Evolutionary conservation across 176 grass and related monocot genomes (phyloP).

Genomic region (Thinopyrum elongatum): DNA sequence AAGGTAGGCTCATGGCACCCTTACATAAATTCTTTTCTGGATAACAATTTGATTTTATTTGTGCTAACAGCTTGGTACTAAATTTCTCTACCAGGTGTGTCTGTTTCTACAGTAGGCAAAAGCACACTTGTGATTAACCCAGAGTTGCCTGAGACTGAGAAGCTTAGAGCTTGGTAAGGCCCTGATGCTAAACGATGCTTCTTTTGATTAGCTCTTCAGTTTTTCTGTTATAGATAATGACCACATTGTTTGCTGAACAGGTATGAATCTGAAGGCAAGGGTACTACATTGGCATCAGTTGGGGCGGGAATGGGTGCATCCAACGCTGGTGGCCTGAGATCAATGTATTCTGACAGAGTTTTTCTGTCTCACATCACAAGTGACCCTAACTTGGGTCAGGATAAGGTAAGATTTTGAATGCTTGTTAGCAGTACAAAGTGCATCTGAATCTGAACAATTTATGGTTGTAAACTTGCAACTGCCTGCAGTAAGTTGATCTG

Average conservation of each 20-base stretch:
- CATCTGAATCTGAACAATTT: neutral
- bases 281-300: constrained; percentile 57
- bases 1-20: constrained; percentile 45
- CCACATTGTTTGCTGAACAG: constrained; percentile 30
- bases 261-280: constrained; percentile 91
- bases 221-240: neutral
- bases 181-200: neutral
- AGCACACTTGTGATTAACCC: constrained; percentile 72
- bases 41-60: neutral
- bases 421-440: neutral
- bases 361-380: constrained; percentile 75
- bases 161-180: constrained; percentile 62
- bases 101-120: constrained; percentile 74
- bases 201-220: neutral
- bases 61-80: neutral
- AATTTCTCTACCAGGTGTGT: constrained; percentile 57
- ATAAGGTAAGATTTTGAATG: constrained; percentile 52
- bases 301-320: constrained; percentile 58
- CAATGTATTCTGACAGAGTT: constrained; percentile 91
- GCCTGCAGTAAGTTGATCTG: neutral
- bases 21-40: neutral
- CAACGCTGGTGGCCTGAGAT: constrained; percentile 50
- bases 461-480: neutral
- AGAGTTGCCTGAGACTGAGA: constrained; percentile 64
- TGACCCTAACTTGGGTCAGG: constrained; percentile 76